Evolutionary conservation across 345 rosid genomes (phyloP).

Genomic region (Erucastrum elatum): DNA sequence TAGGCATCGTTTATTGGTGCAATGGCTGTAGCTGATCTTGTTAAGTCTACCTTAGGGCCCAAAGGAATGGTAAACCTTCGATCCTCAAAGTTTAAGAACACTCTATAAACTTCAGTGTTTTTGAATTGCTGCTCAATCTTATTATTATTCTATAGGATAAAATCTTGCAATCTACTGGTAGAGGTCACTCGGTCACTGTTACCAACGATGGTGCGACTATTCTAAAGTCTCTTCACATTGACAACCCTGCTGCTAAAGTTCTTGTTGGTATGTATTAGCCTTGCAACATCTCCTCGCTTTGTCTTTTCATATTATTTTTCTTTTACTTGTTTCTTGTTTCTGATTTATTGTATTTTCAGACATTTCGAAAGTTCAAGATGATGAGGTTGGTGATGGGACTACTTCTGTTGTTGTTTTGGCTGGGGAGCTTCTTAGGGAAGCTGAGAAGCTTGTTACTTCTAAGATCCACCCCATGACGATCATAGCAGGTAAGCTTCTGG

Average conservation of each 20-base stretch:
- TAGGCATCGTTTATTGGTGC: conserved; percentile 97
- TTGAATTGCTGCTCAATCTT: conserved; percentile 22
- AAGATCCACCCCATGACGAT: conserved; percentile 99
- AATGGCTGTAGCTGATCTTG: conserved; percentile 88
- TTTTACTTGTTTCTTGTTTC: conserved; percentile 1
- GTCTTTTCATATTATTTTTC: neutral
- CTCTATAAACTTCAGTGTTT: neutral
- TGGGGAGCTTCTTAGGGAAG: conserved; percentile 93
- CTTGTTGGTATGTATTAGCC: conserved; percentile 75
- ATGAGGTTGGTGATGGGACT: conserved; percentile 99
- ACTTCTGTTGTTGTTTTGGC: conserved; percentile 99
- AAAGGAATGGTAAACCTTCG: conserved; percentile 91
- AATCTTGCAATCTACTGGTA: conserved; percentile 93
- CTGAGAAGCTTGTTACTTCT: conserved; percentile 83
- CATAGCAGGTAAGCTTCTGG: conserved; percentile 57
- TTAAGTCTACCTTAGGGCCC: conserved; percentile 96
- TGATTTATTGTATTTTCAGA: conserved; percentile 41
- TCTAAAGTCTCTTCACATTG: conserved; percentile 88
- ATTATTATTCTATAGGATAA: conserved; percentile 58
- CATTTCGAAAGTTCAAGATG: conserved; percentile 99
- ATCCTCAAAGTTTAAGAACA: neutral
- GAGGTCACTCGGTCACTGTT: conserved; percentile 78
- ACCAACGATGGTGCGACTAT: conserved; percentile 98
- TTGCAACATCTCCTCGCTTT: neutral
- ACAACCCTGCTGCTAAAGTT: conserved; percentile 97